Conservation (phyloP, 257 asterid genomes). For the Avicennia marina region DNA sequence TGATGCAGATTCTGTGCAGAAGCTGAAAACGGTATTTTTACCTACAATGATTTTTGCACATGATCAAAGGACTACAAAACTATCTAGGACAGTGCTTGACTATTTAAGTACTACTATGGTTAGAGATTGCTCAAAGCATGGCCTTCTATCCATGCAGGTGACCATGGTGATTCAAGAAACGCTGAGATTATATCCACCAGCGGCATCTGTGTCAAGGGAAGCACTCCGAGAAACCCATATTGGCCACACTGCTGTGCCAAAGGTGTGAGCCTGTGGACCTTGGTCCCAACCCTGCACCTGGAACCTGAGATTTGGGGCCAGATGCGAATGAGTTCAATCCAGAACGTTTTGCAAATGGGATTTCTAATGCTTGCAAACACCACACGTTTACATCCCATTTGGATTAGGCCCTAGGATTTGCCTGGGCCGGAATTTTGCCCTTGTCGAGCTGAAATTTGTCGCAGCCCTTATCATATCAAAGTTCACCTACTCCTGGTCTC, state of each 20-base stretch:
- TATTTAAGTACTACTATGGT: too few relatives aligned
- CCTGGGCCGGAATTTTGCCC: conserved; percentile 63
- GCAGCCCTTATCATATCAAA: conserved; percentile 47
- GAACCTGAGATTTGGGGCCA: conserved; percentile 68
- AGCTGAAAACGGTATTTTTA: conserved; percentile 66
- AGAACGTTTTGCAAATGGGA: conserved; percentile 58
- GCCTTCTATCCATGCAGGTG: conserved; percentile 24
- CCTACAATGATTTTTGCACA: too few relatives aligned
- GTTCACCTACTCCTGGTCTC: conserved; percentile 56
- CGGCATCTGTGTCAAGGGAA: conserved; percentile 87
- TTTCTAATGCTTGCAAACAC: conserved; percentile 58
- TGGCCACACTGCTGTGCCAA: conserved; percentile 62
- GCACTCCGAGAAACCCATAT: conserved; percentile 56
- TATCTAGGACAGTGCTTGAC: too few relatives aligned
- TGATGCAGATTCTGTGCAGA: conserved; percentile 46
- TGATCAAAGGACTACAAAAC: neutral
- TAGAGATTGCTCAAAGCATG: too few relatives aligned
- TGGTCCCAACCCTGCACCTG: conserved; percentile 76
- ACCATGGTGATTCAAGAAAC: conserved; percentile 83
- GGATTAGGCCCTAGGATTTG: conserved; percentile 82
- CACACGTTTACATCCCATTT: conserved; percentile 73
- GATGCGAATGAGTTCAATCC: conserved; percentile 76
- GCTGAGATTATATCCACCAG: conserved; percentile 73
- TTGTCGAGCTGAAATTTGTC: conserved; percentile 55
- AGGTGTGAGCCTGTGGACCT: conserved; percentile 79